Conservation (phyloP, 1,284 basidiomycete genomes). For the Tylopilus sp. region DNA sequence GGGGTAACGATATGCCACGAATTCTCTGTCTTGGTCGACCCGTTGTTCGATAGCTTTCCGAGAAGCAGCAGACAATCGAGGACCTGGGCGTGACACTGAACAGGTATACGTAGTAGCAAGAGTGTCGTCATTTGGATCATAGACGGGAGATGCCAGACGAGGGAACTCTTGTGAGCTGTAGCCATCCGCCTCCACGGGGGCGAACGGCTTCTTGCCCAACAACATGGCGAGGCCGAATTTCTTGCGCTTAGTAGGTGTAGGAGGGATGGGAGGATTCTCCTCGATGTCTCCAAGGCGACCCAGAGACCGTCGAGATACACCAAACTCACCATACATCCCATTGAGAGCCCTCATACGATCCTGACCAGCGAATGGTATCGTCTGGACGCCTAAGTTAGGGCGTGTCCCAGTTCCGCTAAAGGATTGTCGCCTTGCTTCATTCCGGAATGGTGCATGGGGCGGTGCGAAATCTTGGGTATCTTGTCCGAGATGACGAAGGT, state of each 20-base stretch:
- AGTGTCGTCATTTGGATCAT: slow-evolving; percentile 46
- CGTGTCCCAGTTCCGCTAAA: slow-evolving; percentile 60
- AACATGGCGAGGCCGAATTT: slow-evolving; percentile 63
- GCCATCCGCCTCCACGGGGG: slow-evolving; percentile 38
- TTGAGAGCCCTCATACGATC: slow-evolving; percentile 28
- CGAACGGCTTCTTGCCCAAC: slow-evolving; percentile 54
- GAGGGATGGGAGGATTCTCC: slow-evolving; percentile 35
- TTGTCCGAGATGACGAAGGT: slow-evolving; percentile 44
- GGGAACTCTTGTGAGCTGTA: slow-evolving; percentile 42
- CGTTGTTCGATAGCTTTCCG: slow-evolving; percentile 67
- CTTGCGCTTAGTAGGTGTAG: slow-evolving; percentile 52
- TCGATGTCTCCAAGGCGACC: slow-evolving; percentile 49
- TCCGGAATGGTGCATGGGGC: slow-evolving; percentile 61
- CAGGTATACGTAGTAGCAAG: slow-evolving; percentile 39
- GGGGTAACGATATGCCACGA: slow-evolving; percentile 79
- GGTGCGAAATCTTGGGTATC: slow-evolving; percentile 47
- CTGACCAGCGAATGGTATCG: slow-evolving; percentile 40
- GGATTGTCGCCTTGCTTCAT: slow-evolving; percentile 63
- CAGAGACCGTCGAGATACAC: slow-evolving; percentile 55
- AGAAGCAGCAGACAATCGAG: slow-evolving; percentile 57
- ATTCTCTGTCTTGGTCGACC: slow-evolving; percentile 74
- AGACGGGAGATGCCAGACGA: slow-evolving; percentile 38
- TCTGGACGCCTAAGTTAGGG: slow-evolving; percentile 47
- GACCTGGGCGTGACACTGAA: slow-evolving; percentile 41
- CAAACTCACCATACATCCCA: slow-evolving; percentile 60